A percentile compares a stretch with the other conserved stretches of the same genome.
Evolutionary conservation across 305 asterid genomes (phyloP).

Genomic region (Rubia balearica): DNA sequence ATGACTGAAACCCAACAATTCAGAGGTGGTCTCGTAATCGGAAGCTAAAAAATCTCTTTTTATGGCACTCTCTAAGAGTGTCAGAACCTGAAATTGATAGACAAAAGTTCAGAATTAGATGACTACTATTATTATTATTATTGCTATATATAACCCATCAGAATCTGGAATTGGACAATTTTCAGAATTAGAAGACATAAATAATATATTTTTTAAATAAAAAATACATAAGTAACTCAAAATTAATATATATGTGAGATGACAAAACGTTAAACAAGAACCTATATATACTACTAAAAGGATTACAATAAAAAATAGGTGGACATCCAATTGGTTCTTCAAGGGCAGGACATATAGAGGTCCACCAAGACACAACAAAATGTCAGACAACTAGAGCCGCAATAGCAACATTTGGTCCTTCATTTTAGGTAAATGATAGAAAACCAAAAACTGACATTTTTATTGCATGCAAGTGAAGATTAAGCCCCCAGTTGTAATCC

Average conservation of each 20-base stretch:
- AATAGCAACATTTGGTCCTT: not conserved
- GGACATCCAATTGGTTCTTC: conserved; percentile 2
- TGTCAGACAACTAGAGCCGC: not conserved
- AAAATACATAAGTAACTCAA: too few species aligned
- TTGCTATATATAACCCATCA: too few species aligned
- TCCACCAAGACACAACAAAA: not conserved
- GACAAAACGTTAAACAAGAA: not conserved
- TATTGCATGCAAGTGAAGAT: not conserved
- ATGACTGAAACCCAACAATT: conserved; percentile 39
- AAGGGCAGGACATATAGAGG: not conserved
- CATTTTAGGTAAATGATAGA: not conserved
- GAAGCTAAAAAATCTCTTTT: conserved; percentile 50
- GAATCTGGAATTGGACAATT: conserved; percentile 30
- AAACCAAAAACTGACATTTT: not conserved
- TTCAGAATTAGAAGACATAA: too few species aligned
- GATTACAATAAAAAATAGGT: not conserved
- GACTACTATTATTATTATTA: not conserved
- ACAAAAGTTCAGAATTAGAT: not conserved
- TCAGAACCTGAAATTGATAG: conserved; percentile 37
- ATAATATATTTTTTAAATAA: too few species aligned
- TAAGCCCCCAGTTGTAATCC: conserved; percentile 1
- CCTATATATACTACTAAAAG: not conserved
- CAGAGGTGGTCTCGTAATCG: conserved; percentile 51
- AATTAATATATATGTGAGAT: too few species aligned
- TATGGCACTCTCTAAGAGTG: conserved; percentile 53